These are phyloP conservation scores for Monilinia polystroma DNA, from an alignment of 2,329 filamentous ascomycete species.

Conservation along the genomic window DNA sequence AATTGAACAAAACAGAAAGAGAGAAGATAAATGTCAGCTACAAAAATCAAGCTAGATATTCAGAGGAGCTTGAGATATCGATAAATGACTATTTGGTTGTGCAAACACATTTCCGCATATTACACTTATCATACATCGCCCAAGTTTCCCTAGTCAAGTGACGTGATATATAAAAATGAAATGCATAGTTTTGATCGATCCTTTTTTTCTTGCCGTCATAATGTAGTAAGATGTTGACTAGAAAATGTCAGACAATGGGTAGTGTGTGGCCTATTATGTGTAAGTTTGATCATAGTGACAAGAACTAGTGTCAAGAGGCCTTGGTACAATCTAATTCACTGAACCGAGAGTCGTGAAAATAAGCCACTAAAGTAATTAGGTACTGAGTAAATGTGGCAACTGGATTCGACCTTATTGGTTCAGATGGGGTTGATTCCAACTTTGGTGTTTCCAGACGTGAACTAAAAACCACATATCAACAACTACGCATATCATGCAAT, in stretches of 20 bases:
- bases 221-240: not conserved
- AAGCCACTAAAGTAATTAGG: not conserved
- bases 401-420: constrained; percentile 43
- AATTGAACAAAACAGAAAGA: constrained; percentile 27
- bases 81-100: no score
- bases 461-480: constrained; percentile 43
- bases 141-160: no score
- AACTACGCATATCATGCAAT: constrained; percentile 48
- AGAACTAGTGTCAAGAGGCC: not conserved
- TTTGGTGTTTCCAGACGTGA: constrained; percentile 44
- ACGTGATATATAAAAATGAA: no score
- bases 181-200: no score
- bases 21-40: constrained; percentile 23
- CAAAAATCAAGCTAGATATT: not conserved
- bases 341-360: not conserved
- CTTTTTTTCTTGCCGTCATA: no score
- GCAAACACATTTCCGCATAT: no score
- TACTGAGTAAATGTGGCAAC: constrained; percentile 38
- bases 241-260: not conserved
- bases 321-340: not conserved
- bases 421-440: constrained; percentile 42
- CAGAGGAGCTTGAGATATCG: no score
- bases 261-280: no score
- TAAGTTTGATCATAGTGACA: not conserved
- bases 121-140: no score